Base-by-base conservation (phyloP, 2,329 filamentous ascomycete genomes). In the Nothophoma quercina region DNA sequence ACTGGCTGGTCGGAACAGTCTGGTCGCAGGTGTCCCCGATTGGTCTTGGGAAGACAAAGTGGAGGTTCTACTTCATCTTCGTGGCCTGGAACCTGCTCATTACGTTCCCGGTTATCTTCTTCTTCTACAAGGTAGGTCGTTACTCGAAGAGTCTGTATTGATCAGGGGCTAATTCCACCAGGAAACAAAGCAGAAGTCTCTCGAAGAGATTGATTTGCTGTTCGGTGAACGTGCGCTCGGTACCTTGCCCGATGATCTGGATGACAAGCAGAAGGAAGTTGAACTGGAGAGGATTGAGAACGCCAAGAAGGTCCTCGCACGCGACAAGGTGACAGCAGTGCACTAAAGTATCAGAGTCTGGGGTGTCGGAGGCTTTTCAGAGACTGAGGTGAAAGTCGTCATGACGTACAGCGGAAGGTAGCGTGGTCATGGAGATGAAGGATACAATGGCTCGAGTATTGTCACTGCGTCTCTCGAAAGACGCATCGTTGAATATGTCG, bases 11-110 rank as follows among this genome's bases (percentile, higher is more conserved):
- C 13, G 80, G 81, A 23, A 85, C 84, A 0, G 75, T 87, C 22
- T 86, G 83, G 76, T 79, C 79, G 7, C 84, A 87, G 62, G 79
- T 85, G 3, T 81, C 78, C 2, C 84, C 84, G 0, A 80, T 80
- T 46, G 84, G 78, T 0, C 65, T 82, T 2, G 75, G 69, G 0
- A 64, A 76, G 2, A 78, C 85, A 21, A 74, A 75, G 0, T 85
- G 81, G 76, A 79, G 75, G 59, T 85, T 81, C 56, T 86, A 85
- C 69, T 81, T 85, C 54, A 75, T 86, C 13, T 86, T 85, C 48
- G 80, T 82, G 33, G 77, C 74, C 7, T 84, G 78, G 59, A 83
- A 81, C 65, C 55, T 78, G 26, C 56, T 65, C 18, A 63, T 78
- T 21, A 78, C 77, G 7, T 65, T 79, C 9, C 77, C 77, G 1